Conservation (phyloP, 371 early-diverging fungal genomes). For the Rhizopus delemar region DNA sequence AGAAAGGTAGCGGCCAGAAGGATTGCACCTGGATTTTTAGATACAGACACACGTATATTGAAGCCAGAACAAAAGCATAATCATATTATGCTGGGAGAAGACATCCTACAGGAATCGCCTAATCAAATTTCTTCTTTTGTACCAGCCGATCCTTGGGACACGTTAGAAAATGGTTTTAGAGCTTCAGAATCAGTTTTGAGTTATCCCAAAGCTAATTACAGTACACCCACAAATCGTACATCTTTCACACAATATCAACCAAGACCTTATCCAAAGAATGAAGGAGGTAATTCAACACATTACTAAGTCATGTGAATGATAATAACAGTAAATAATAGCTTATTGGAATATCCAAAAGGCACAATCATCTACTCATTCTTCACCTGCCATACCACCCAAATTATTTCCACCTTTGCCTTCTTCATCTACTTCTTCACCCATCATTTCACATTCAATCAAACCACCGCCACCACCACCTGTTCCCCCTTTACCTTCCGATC, state of each 20-base stretch:
- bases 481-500: constrained; percentile 4
- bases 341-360: background rate
- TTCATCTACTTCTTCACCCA: constrained; percentile 1
- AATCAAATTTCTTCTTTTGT: constrained; percentile 64
- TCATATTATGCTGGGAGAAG: background rate
- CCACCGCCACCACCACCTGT: constrained; percentile 6
- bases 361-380: background rate
- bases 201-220: constrained; percentile 5
- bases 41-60: constrained; percentile 50
- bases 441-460: constrained; percentile 3
- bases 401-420: background rate
- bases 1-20: constrained; percentile 50
- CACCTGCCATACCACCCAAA: constrained; percentile 12
- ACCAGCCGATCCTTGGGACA: constrained; percentile 71
- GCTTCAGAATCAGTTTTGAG: constrained; percentile 43
- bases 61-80: constrained; percentile 36
- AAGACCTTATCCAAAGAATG: constrained; percentile 4
- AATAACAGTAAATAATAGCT: background rate
- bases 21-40: constrained; percentile 55
- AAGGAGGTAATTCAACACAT: constrained; percentile 1
- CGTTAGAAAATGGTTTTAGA: constrained; percentile 46
- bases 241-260: background rate
- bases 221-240: background rate
- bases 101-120: constrained; percentile 31
- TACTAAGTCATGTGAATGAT: background rate